These are phyloP conservation scores for Bondarzewia mesenterica DNA, from an alignment of 1,284 basidiomycete species.

Conservation along the genomic window DNA sequence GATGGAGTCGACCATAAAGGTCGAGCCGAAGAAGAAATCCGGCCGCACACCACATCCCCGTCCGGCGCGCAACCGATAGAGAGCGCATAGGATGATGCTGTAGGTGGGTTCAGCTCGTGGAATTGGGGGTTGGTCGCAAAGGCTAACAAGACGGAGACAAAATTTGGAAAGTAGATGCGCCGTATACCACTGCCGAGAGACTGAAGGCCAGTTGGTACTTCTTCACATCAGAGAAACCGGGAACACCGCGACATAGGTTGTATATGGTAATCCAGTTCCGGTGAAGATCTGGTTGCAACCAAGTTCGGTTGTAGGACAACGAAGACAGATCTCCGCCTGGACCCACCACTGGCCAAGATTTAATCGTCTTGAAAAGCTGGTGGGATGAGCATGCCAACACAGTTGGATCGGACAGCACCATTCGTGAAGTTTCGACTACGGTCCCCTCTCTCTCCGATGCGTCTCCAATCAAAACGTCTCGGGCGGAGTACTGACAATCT, in stretches of 20 bases:
- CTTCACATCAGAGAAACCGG: not conserved
- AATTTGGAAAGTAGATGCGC: not conserved
- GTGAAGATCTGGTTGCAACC: not conserved
- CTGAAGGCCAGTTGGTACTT: conserved; percentile 3
- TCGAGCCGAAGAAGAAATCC: not conserved
- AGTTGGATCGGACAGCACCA: too few relatives aligned
- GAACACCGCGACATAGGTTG: conserved; percentile 3
- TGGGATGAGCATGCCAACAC: too few relatives aligned
- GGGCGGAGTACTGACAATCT: too few relatives aligned
- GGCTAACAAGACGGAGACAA: not conserved
- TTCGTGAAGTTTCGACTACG: not conserved
- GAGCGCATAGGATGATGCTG: too few relatives aligned
- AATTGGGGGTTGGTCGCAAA: conserved; percentile 1
- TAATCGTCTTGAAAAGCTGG: not conserved
- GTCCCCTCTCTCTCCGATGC: too few relatives aligned
- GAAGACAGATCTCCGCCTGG: not conserved
- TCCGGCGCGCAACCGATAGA: not conserved
- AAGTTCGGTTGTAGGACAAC: not conserved
- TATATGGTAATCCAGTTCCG: conserved; percentile 6
- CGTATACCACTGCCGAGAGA: conserved; percentile 4
- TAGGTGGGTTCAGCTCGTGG: not conserved
- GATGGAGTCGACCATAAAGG: not conserved
- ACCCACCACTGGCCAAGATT: not conserved
- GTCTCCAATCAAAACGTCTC: too few relatives aligned
- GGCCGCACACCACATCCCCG: not conserved